Base-by-base conservation (phyloP, 2,329 filamentous ascomycete genomes). In the Verticillium albo-atrum region DNA sequence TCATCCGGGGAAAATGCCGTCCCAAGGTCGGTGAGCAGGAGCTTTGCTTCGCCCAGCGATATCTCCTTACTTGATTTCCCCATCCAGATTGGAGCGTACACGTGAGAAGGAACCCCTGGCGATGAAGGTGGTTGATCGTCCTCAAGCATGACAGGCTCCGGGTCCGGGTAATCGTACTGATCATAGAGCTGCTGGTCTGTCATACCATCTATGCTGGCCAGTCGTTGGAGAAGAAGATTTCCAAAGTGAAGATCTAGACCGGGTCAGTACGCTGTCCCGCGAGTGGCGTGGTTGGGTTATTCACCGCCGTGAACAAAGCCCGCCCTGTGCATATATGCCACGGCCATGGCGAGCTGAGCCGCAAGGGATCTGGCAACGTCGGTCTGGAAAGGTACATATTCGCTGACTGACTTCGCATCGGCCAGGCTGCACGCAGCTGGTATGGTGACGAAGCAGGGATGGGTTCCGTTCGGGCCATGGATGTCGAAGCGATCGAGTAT, bases 11-110 rank as follows among this genome's bases (percentile, higher is more conserved):
- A 62, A 58, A 76, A 77, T 1, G 72, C 65, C 27, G 70, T 67
- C 1, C 74, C 73, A 66, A 76, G 77, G 55, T 77, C 74, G 14
- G 59, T 57, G 2, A 72, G 64, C 1, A 68, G 10, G 32, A 65
- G 52, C 14, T 59, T 67, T 9, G 68, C 64, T 34, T 70, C 63
- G 15, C 17, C 1, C 0, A 73, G 65, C 9, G 61, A 52, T 25
- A 77, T 34, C 6, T 70, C 57, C 5, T 75, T 64, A 55, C 70
- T 70, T 55, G 65, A 51, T 61, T 69, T 61, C 1, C 75, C 72
- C 7, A 77, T 64, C 71, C 70, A 77, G 17, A 74, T 63, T 1
- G 74, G 68, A 5, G 63, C 20, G 35, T 73, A 60, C 23, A 57
- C 69, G 10, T 72, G 55, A 1, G 64, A 60, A 47, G 72, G 74